Base-by-base conservation (phyloP, 2,329 filamentous ascomycete species). In the Apiospora rasikravindrae region DNA sequence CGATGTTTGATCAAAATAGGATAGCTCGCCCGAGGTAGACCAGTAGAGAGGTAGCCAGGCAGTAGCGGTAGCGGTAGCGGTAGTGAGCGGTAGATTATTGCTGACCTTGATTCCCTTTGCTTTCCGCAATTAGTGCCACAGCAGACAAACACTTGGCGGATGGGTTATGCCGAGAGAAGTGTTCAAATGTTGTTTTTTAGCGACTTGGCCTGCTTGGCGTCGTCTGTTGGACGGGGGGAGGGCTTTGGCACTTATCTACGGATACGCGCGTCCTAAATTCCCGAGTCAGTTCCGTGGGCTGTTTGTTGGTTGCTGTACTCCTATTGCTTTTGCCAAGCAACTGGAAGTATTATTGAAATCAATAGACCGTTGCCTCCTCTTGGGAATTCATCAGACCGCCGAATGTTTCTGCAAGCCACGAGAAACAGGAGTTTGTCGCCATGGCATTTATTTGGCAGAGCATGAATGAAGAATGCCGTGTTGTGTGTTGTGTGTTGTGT, bases 1-100 rank as follows among this genome's bases (percentile, higher is more conserved):
- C 29, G 53, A 61, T 29, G 53, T 37, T 61, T 61, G 53, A 37
- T 61, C 57, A 40, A 64, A 64, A 64, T 64, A 64, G 57, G 37
- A 37, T 64, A 64, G 57, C 29, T 33, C 26, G 26, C 14, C 22
- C 22, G 45, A 37, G 44, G 19, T 6, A 47, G 42, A 13, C 6
- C 6, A 6, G 14, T 19, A 6, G 6, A 45, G 7, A 22, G 22
- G 22, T n/a, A n/a, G 22, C 14, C 26, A 26, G 26, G 33, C 26
- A 26, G 51, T 57, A 57, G 51, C 51, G 53, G 33, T 37, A 37
- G 33, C 33, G 33, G 33, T 37, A 61, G 53, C 53, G 16, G 40
- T 8, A 10, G 40, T 10, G 13, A 10, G 10, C 40, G 33, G 51
- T 11, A 61, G 53, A 61, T 61, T 61, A 61, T 37, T 61, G 53